Base-by-base conservation (phyloP, 805 yeast genomes). In the Hanseniaspora thailandica region DNA sequence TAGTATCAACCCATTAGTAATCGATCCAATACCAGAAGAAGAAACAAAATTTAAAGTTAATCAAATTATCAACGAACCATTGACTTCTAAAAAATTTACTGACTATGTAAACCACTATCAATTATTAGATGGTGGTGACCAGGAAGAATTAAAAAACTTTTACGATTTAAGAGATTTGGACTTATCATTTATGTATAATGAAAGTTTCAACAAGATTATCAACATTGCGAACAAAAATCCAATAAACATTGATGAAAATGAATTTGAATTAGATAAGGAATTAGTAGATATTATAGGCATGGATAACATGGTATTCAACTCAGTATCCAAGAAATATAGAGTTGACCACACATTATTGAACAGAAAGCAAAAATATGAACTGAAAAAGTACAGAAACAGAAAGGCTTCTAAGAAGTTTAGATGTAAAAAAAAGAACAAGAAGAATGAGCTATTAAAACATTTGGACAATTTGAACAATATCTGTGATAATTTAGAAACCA, bases 381-480 rank as follows among this genome's bases (percentile, higher is more conserved):
- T 50, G 19, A 50, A 50, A 35, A 50, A 50, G 12, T 50, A 50
- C 44, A 34, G 54, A 43, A 50, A 50, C 20, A 41, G 54, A 35
- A 50, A 50, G 20, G 54, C 54, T 35, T 50, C 54, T 13, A 41
- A 50, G 22, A 50, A 28, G 25, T 50, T 50, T 17, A 50, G 54
- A 43, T 35, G 19, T 23, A 50, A 50, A 43, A 50, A 50, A n/a
- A 50, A 50, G 25, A 50, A 50, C 8, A 50, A 50, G 19, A 43
- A 34, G 13, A 43, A 26, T 12, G 47, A 31, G 12, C 30, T 50
- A n/a, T 26, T 34, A 36, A 41, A 50, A 22, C 54, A 50, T n/a
- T 19, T 50, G 44, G 19, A 1, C 3, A 41, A 50, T n/a, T 20
- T 50, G 31, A 34, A 23, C 15, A 43, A 31, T 12, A 38, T 43